Evolutionary conservation across 2,329 filamentous ascomycete genomes (phyloP), one percentile per base, ranked within the genome.

Genomic region (Phialophora macrospora): DNA sequence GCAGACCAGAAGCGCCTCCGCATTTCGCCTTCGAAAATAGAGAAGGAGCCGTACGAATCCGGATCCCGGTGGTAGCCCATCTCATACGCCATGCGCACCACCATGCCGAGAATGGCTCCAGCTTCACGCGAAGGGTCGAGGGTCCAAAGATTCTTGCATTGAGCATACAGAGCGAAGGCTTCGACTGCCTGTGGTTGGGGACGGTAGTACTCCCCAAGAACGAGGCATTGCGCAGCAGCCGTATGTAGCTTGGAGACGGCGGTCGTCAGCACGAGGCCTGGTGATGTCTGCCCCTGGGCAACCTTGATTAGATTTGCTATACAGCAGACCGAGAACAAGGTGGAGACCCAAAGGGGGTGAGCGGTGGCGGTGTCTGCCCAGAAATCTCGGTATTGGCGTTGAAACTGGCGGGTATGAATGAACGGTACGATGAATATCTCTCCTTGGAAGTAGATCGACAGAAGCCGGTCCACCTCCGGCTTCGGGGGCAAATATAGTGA

Each of bases 41-140:
- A 79, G 52, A 87, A 82, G 48, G 49, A 65, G 32, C 60, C 70
- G 26, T 63, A 48, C 8, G 49, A 56, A 41, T 66, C 64, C 7
- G 66, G 66, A 71, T 88, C 86, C 46, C 86, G 80, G 74, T 88
- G 86, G 66, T 87, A 83, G 5, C 86, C 86, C 82, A 87, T 87
- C 28, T 84, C 80, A 81, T 88, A 85, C 1, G 85, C 84, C 24
- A 87, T 75, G 7, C 84, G 79, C n/a, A 85, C 82, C 20, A 84
- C 82, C 60, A 87, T 80, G 14, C 83, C 81, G 3, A 84, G 80
- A 56, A 87, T 78, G 17, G 86, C 79, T 55, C 86, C 78, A 11
- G 84, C 81, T 26, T 83, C 82, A 3, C 81, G 78, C 63, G 85
- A 82, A 1, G 84, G 79, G 71, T 87, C 85, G 69, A 80, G 76